These are phyloP conservation scores for Pseudozyma pruni DNA, from an alignment of 1,284 basidiomycete species.

Conservation along the genomic window DNA sequence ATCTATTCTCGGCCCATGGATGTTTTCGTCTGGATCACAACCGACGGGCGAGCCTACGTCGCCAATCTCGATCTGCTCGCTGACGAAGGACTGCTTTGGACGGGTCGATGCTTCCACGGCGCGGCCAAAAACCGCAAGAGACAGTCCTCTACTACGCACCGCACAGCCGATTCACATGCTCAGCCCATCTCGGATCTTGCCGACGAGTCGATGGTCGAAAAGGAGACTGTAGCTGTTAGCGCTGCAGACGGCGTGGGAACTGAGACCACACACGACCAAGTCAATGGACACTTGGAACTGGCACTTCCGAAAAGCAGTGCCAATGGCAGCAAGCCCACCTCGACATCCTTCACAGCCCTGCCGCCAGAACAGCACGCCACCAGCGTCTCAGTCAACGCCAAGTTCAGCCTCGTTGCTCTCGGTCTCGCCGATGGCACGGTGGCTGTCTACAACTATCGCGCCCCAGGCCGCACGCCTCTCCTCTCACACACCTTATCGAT, in stretches of 20 bases:
- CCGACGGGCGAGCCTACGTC: slow-evolving; percentile 56
- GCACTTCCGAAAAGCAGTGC: neutral
- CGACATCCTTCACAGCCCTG: neutral
- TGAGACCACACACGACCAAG: neutral
- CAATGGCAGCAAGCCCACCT: neutral
- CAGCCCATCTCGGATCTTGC: neutral
- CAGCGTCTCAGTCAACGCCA: slow-evolving; percentile 78
- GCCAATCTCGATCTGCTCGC: slow-evolving; percentile 47
- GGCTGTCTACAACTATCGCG: slow-evolving; percentile 59
- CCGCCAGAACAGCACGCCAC: slow-evolving; percentile 74
- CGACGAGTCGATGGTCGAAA: neutral
- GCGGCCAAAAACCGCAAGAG: slow-evolving; percentile 22
- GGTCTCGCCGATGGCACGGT: slow-evolving; percentile 75
- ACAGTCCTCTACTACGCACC: slow-evolving; percentile 10
- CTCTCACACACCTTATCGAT: slow-evolving; percentile 65
- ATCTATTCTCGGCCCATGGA: slow-evolving; percentile 60
- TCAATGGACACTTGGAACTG: slow-evolving; percentile 1
- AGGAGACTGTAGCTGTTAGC: neutral
- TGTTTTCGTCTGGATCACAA: slow-evolving; percentile 60
- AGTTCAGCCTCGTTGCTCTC: slow-evolving; percentile 85
- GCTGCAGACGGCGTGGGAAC: neutral
- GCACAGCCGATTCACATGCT: neutral
- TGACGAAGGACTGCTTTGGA: slow-evolving; percentile 30
- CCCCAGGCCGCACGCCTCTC: slow-evolving; percentile 40
- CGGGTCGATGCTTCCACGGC: slow-evolving; percentile 54